phyloP scores from a whole-genome alignment of 2,329 filamentous ascomycete genomes.

The Fusarium udum region DNA sequence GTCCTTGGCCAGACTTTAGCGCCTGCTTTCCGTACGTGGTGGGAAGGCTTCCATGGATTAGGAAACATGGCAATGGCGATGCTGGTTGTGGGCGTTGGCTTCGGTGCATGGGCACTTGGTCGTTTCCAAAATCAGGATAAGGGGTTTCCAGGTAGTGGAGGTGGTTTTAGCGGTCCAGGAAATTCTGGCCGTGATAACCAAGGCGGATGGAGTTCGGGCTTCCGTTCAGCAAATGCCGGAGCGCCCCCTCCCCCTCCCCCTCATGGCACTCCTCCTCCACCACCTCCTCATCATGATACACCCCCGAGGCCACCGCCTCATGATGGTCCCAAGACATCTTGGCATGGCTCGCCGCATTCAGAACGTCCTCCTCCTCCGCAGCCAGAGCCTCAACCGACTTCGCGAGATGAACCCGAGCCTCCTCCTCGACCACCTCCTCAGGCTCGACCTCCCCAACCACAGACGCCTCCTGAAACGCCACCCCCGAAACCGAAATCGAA shows the following conservation, averaged over 20 bases:
- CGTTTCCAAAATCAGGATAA: constrained; percentile 49
- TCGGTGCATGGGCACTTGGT: constrained; percentile 76
- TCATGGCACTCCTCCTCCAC: constrained; percentile 49
- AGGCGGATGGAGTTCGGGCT: constrained; percentile 46
- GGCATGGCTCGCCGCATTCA: constrained; percentile 48
- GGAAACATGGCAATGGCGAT: constrained; percentile 78
- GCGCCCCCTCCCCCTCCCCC: constrained; percentile 47
- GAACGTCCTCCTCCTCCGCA: constrained; percentile 38
- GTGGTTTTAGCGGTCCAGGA: constrained; percentile 36
- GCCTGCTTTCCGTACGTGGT: constrained; percentile 79
- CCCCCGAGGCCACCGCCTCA: constrained; percentile 42
- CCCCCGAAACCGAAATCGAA: constrained; percentile 39
- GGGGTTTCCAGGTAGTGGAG: constrained; percentile 23
- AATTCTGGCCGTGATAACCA: constrained; percentile 35
- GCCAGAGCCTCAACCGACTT: constrained; percentile 30
- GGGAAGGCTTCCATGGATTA: constrained; percentile 73
- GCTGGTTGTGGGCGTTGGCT: constrained; percentile 75
- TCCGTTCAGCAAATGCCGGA: constrained; percentile 48
- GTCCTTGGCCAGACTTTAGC: constrained; percentile 77
- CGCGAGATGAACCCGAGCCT: constrained; percentile 33
- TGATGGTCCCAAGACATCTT: constrained; percentile 51
- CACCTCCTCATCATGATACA: constrained; percentile 46
- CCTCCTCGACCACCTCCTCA: constrained; percentile 36
- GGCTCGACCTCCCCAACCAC: constrained; percentile 29
- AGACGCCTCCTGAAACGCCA: constrained; percentile 36